phyloP scores from a whole-genome alignment of 2,329 filamentous ascomycete species.

The Nannizziopsis barbatae region DNA sequence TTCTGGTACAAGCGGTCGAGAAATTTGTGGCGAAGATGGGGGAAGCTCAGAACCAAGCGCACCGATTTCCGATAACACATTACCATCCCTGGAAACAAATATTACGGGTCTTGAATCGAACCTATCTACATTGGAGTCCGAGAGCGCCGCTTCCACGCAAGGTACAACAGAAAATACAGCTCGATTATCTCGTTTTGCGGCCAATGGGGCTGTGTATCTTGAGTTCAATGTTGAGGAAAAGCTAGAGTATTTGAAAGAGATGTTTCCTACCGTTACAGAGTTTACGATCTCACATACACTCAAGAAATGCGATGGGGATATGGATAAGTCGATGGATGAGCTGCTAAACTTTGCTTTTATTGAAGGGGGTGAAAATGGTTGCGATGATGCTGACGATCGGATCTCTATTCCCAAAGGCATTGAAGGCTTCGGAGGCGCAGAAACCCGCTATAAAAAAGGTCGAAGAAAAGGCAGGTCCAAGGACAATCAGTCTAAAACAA shows the following conservation, averaged over 20 bases:
- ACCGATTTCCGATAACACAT: constrained; percentile 22
- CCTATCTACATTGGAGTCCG: constrained; percentile 30
- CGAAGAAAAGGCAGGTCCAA: constrained; percentile 38
- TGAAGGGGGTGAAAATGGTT: constrained; percentile 39
- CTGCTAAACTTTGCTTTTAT: constrained; percentile 70
- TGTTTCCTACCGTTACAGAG: constrained; percentile 59
- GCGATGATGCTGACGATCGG: constrained; percentile 35
- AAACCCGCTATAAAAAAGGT: constrained; percentile 36
- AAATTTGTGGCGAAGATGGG: constrained; percentile 21
- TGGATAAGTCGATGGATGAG: constrained; percentile 63
- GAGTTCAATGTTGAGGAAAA: constrained; percentile 46
- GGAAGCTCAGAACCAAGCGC: constrained; percentile 21
- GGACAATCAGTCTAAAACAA: constrained; percentile 26
- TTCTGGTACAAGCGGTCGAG: constrained; percentile 51
- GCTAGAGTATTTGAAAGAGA: constrained; percentile 49
- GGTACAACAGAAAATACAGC: background rate
- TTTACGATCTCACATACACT: constrained; percentile 57
- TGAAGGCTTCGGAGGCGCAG: constrained; percentile 60
- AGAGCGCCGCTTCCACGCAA: constrained; percentile 12
- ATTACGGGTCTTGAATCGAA: constrained; percentile 40
- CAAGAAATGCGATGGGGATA: constrained; percentile 55
- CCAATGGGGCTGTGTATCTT: constrained; percentile 18
- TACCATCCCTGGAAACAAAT: constrained; percentile 40
- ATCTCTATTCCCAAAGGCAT: constrained; percentile 53
- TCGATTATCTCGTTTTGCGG: background rate